Conservation (phyloP, 345 rosid species). For the Zanthoxylum bungeanum region DNA sequence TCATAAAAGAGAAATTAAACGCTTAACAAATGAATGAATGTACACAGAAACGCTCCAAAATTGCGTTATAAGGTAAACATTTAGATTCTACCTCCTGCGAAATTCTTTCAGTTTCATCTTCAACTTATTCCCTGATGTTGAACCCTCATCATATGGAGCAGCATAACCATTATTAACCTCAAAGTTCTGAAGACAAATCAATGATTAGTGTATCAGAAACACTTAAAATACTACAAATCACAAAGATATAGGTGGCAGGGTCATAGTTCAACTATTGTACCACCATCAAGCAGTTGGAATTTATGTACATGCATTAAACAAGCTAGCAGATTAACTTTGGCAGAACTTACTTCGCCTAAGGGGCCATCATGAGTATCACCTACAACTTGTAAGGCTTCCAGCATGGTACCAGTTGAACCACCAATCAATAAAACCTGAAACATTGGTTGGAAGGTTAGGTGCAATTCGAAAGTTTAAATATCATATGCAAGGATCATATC, state of each 20-base stretch:
- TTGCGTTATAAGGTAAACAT: not conserved
- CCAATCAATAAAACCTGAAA: constrained; percentile 83
- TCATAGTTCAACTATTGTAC: not conserved
- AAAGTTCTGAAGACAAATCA: constrained; percentile 38
- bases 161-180: constrained; percentile 60
- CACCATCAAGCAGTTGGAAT: not conserved
- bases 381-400: constrained; percentile 86
- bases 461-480: not conserved
- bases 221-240: not conserved
- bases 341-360: constrained; percentile 64
- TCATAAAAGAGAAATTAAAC: not conserved
- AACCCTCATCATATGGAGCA: constrained; percentile 58
- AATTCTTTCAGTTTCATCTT: constrained; percentile 83
- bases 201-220: not conserved
- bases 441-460: constrained; percentile 12
- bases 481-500: constrained; percentile 11
- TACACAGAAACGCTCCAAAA: not conserved
- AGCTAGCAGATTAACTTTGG: not conserved
- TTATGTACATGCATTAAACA: not conserved
- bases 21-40: not conserved
- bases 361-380: constrained; percentile 71
- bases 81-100: constrained; percentile 54
- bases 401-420: constrained; percentile 98
- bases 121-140: constrained; percentile 71
- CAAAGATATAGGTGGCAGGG: not conserved